Evolutionary conservation across 2,329 filamentous ascomycete species (phyloP), one percentile per base, ranked within the genome.

Genomic region (Aureobasidium melanogenum): DNA sequence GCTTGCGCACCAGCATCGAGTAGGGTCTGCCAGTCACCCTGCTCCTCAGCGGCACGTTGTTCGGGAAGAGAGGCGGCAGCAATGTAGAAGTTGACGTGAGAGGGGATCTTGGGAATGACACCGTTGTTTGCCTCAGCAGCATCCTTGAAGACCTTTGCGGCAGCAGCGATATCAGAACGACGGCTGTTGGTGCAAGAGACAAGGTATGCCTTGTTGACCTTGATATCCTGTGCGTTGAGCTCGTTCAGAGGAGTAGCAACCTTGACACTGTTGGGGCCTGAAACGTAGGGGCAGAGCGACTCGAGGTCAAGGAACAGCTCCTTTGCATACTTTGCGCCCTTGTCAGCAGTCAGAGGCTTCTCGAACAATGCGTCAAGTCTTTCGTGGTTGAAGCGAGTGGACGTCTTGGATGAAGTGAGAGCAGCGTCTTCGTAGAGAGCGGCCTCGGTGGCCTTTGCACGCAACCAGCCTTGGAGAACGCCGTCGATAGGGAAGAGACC

Each of bases 241-340:
- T 93, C 84, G 5, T 79, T 76, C 0, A 97, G 74, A 0, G 93
- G 90, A 0, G 87, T 96, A 0, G 88, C 85, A 0, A 96, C 77
- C 74, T 97, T 97, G 69, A 96, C 91, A 0, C 88, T 92, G 75
- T 97, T 96, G 0, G 93, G 93, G 0, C 93, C 92, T 0, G 91
- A 82, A 10, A 97, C 86, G 61, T 88, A 92, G 0, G 92, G 92
- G 0, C 89, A 88, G 0, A 97, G 81, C 0, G 90, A 92, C 0
- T 88, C 89, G 0, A 97, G 82, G 71, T 96, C 84, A 7, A 97
- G 78, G 71, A 88, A 91, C 0, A 96, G 80, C 43, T 86, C 77
- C 75, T 97, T 97, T 60, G 91, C 88, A 67, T 97, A 97, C 6
- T 78, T 79, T 1, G 91, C 92, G 9, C 85, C 88, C 15, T 82